Evolutionary conservation across 805 yeast genomes (phyloP).

Genomic region (Cephaloascus albidus): DNA sequence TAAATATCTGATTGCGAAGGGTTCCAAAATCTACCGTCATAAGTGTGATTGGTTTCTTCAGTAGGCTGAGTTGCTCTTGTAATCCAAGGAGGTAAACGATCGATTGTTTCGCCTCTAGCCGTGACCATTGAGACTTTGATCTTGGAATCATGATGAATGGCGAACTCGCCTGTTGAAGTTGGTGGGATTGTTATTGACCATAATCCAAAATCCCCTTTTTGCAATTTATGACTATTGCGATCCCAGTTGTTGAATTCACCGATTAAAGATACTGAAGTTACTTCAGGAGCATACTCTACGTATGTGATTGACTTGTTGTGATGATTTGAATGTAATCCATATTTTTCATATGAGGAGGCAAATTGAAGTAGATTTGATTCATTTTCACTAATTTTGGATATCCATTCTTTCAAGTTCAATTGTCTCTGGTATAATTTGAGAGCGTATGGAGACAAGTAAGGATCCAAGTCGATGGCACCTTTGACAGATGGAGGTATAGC

Average conservation of each 20-base stretch:
- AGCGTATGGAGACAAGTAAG: conserved; percentile 77
- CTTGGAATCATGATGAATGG: conserved; percentile 75
- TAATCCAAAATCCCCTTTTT: conserved; percentile 58
- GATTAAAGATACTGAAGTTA: conserved; percentile 60
- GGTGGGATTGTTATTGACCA: conserved; percentile 60
- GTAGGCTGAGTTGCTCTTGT: conserved; percentile 72
- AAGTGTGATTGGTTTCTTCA: conserved; percentile 38
- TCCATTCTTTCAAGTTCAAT: conserved; percentile 56
- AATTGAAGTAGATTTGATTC: conserved; percentile 64
- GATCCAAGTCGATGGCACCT: conserved; percentile 68
- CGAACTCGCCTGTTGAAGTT: conserved; percentile 35
- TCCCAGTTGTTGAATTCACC: conserved; percentile 94
- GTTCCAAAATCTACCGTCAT: conserved; percentile 92
- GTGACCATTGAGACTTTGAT: conserved; percentile 61
- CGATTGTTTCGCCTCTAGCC: conserved; percentile 62
- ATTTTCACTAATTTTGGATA: conserved; percentile 36
- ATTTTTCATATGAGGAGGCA: conserved; percentile 65
- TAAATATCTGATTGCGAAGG: conserved; percentile 44
- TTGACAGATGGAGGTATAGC: conserved; percentile 20
- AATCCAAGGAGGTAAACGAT: conserved; percentile 86
- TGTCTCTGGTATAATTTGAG: conserved; percentile 63
- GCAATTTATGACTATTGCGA: conserved; percentile 42
- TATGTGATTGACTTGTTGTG: conserved; percentile 46
- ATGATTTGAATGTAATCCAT: conserved; percentile 65
- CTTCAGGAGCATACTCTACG: conserved; percentile 90